These are phyloP conservation scores for Colletotrichum orbiculare DNA, from an alignment of 2,329 filamentous ascomycete species.

Conservation along the genomic window DNA sequence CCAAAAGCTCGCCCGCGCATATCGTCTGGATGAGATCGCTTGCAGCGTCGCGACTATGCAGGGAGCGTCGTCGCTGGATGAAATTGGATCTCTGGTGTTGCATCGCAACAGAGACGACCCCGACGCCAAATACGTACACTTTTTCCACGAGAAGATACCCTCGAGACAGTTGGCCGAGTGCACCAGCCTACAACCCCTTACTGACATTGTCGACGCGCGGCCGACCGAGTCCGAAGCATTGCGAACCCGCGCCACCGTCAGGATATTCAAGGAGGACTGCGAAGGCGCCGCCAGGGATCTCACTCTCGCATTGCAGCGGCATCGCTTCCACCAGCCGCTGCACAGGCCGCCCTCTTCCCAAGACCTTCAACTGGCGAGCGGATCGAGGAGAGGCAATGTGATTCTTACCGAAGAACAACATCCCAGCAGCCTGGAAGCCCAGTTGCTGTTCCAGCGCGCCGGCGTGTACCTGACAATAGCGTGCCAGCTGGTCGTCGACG, in stretches of 20 bases:
- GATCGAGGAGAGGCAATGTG: slow-evolving; percentile 45
- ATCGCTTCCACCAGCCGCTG: slow-evolving; percentile 63
- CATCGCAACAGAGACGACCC: slow-evolving; percentile 74
- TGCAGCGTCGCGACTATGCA: slow-evolving; percentile 88
- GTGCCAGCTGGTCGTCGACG: slow-evolving; percentile 70
- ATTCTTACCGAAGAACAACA: slow-evolving; percentile 61
- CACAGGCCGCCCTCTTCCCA: slow-evolving; percentile 59
- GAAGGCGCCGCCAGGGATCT: slow-evolving; percentile 77
- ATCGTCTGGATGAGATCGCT: slow-evolving; percentile 84
- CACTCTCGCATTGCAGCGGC: slow-evolving; percentile 70
- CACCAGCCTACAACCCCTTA: slow-evolving; percentile 74
- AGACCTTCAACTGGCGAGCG: slow-evolving; percentile 55
- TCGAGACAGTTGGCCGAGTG: slow-evolving; percentile 77
- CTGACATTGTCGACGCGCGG: slow-evolving; percentile 73
- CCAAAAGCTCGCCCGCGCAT: slow-evolving; percentile 80
- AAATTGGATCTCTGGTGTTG: slow-evolving; percentile 78
- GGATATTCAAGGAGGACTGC: slow-evolving; percentile 80
- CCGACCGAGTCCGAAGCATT: slow-evolving; percentile 74
- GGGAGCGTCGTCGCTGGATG: slow-evolving; percentile 79
- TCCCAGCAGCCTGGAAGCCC: slow-evolving; percentile 78
- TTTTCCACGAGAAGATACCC: slow-evolving; percentile 91
- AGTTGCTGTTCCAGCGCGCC: slow-evolving; percentile 81
- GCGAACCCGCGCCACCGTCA: slow-evolving; percentile 79
- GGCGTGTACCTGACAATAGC: slow-evolving; percentile 78
- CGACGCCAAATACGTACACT: slow-evolving; percentile 89